These are phyloP conservation scores for Xylaria sp. DNA, from an alignment of 2,329 filamentous ascomycete genomes.

Conservation along the genomic window DNA sequence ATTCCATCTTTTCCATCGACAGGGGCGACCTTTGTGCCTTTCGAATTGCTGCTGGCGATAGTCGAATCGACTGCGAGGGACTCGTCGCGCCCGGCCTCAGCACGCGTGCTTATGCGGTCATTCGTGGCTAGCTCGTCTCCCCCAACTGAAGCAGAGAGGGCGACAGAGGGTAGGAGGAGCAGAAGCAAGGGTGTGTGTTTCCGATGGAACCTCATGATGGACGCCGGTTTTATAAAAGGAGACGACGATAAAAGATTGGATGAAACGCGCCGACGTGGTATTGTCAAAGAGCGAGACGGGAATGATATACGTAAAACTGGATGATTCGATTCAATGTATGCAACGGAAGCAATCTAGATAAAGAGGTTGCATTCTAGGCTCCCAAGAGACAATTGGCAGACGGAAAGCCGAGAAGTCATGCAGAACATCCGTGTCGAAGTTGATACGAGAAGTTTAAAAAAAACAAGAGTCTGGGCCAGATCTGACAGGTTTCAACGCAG, in stretches of 20 bases:
- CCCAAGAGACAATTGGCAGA: background rate
- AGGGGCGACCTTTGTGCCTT: constrained; percentile 67
- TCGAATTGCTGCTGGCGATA: constrained; percentile 31
- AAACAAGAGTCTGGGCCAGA: background rate
- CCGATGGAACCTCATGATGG: constrained; percentile 29
- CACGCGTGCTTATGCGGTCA: constrained; percentile 7
- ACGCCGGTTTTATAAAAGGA: background rate
- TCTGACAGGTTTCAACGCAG: background rate
- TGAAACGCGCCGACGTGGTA: background rate
- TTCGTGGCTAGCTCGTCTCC: constrained; percentile 20
- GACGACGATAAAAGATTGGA: constrained; percentile 3
- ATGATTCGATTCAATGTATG: background rate
- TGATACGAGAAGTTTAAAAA: background rate
- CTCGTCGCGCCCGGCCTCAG: constrained; percentile 12
- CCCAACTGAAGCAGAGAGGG: constrained; percentile 23
- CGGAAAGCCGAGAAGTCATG: background rate
- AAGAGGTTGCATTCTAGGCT: background rate
- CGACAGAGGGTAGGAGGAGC: constrained; percentile 28
- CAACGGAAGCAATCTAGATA: constrained; percentile 10
- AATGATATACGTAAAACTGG: background rate
- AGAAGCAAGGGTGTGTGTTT: constrained; percentile 28
- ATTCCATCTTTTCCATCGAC: constrained; percentile 92
- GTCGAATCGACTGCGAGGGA: constrained; percentile 27
- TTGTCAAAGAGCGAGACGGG: background rate
- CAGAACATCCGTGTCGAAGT: background rate